Conservation (phyloP, 495 filamentous ascomycete species). For the Penicillium desertorum region DNA sequence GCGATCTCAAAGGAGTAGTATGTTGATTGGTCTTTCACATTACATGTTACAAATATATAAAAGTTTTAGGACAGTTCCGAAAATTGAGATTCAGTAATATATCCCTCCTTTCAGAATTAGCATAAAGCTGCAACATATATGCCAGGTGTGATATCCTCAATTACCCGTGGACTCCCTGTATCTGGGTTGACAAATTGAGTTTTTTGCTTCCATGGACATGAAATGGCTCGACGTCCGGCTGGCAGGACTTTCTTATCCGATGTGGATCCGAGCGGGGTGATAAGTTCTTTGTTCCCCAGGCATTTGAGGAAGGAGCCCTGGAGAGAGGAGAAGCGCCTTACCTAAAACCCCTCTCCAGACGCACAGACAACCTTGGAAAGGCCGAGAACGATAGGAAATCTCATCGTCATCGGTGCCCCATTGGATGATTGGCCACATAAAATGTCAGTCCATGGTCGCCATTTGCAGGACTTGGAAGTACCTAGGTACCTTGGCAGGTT, state of each 20-base stretch:
- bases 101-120: too few relatives aligned
- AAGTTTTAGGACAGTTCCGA: neutral
- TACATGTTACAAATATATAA: neutral
- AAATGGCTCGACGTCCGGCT: slow-evolving; percentile 3
- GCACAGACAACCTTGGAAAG: slow-evolving; percentile 23
- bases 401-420: slow-evolving; percentile 24
- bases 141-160: too few relatives aligned
- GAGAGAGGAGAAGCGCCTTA: neutral
- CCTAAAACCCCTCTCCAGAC: slow-evolving; percentile 3
- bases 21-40: neutral
- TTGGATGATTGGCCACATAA: slow-evolving; percentile 14
- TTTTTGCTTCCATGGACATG: slow-evolving; percentile 2
- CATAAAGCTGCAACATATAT: too few relatives aligned
- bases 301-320: neutral
- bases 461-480: neutral
- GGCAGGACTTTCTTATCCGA: slow-evolving; percentile 9
- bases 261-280: slow-evolving; percentile 8
- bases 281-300: slow-evolving; percentile 3
- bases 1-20: neutral
- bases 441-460: slow-evolving; percentile 8
- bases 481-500: too few relatives aligned
- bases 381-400: slow-evolving; percentile 22
- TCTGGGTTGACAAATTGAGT: slow-evolving; percentile 6
- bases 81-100: neutral
- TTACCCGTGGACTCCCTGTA: neutral